A percentile compares a stretch with the other conserved stretches of the same genome.
phyloP scores from a whole-genome alignment of 306 rosid species.

The Senna siamea region DNA sequence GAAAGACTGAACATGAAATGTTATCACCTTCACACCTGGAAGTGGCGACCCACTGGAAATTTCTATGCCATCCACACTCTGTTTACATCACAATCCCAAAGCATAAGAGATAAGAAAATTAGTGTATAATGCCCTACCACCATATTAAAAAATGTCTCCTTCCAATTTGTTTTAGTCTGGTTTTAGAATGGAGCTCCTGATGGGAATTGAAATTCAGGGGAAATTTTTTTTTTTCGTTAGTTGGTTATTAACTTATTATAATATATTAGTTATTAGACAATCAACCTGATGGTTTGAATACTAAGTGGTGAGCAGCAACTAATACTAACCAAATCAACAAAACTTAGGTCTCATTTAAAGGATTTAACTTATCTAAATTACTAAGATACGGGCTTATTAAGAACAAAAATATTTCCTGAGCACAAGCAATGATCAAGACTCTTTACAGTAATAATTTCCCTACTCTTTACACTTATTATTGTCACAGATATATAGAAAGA shows the following conservation, averaged over 20 bases:
- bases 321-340: slow-evolving; percentile 28
- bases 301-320: slow-evolving; percentile 29
- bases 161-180: neutral
- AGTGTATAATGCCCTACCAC: slow-evolving; percentile 1
- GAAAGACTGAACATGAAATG: slow-evolving; percentile 36
- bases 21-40: slow-evolving; percentile 95
- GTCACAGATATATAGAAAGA: slow-evolving; percentile 11
- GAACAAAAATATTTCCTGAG: slow-evolving; percentile 1
- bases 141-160: slow-evolving; percentile 16
- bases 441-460: neutral
- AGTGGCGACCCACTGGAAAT: slow-evolving; percentile 93
- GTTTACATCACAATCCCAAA: slow-evolving; percentile 53
- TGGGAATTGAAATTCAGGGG: slow-evolving; percentile 22
- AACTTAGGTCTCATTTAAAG: slow-evolving; percentile 20
- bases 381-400: slow-evolving; percentile 16
- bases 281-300: neutral
- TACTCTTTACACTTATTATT: slow-evolving; percentile 1
- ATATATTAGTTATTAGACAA: neutral
- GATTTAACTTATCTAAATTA: slow-evolving; percentile 27
- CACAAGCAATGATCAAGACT: slow-evolving; percentile 17
- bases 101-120: slow-evolving; percentile 31
- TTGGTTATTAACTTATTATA: slow-evolving; percentile 12
- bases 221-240: neutral
- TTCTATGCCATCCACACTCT: slow-evolving; percentile 62
- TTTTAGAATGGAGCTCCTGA: neutral